A percentile compares a stretch with the other conserved stretches of the same genome.
Conservation (phyloP, 148 eudicot genomes). For the Silene uniflora region DNA sequence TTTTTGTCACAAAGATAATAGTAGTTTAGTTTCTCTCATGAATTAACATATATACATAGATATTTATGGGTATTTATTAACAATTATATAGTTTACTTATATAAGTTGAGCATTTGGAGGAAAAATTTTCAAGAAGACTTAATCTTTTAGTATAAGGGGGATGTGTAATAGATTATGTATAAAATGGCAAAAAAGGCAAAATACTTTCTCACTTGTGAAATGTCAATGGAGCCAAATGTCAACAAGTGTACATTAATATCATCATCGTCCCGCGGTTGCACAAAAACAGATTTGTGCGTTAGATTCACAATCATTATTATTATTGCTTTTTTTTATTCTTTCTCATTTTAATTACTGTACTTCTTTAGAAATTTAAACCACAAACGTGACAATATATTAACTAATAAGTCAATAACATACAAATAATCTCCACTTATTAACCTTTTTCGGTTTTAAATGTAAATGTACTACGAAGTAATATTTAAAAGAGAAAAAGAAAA, state of each 20-base stretch:
- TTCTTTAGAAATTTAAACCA: not conserved
- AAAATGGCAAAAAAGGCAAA: constrained; percentile 27
- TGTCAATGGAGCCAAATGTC: constrained; percentile 43
- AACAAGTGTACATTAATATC: constrained; percentile 39
- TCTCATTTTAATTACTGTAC: not conserved
- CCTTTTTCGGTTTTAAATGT: too few species aligned
- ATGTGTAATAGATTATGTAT: too few species aligned
- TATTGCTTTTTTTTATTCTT: constrained; percentile 23
- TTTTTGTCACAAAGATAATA: too few species aligned
- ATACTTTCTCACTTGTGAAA: constrained; percentile 40
- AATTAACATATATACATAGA: too few species aligned
- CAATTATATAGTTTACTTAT: too few species aligned
- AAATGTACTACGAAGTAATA: too few species aligned
- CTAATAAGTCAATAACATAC: not conserved
- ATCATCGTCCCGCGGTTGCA: constrained; percentile 35
- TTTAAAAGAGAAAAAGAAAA: too few species aligned
- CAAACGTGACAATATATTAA: not conserved
- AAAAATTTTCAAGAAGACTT: too few species aligned
- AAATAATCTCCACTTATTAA: not conserved
- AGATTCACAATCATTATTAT: constrained; percentile 74
- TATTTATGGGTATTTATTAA: too few species aligned
- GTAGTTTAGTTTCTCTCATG: too few species aligned
- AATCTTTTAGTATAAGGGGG: too few species aligned
- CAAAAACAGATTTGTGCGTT: constrained; percentile 42
- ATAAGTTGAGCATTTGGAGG: too few species aligned